Evolutionary conservation across 2,329 filamentous ascomycete species (phyloP), one percentile per base, ranked within the genome.

Genomic region (Penicillium psychrosexuale): DNA sequence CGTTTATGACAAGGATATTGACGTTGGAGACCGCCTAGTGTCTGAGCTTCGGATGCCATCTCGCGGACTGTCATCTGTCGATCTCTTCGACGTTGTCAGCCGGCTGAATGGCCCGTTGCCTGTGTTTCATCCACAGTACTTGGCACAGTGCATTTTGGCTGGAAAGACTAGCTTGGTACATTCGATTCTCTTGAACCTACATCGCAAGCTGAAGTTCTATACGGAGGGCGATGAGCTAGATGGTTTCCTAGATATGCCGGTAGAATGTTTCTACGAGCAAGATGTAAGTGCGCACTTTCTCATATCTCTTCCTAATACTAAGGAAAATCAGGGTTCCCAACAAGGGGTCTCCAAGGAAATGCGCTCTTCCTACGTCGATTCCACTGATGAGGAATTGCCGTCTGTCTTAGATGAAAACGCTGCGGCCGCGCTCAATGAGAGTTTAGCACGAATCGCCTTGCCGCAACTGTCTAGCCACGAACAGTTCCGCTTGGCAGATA

Each of bases 61-160:
- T 6, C 72, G 66, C 52, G 73, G 78, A 39, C 72, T 72, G 11
- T 79, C 79, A 5, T 79, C 78, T 1, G 82, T 84, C 69, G 87
- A 94, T 67, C 77, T 96, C 5, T 96, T 95, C 62, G 85, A 92
- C 37, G 82, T 91, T 8, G 89, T 95, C 11, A 88, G 89, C 62
- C 81, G 89, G 57, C 79, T 97, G 46, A 97, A 97, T 66, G 90
- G 91, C 0, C 89, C 92, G 2, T 77, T 97, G 7, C 91, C 94
- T 0, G 81, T 95, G 2, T 99, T 96, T 65, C 93, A 99, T 66
- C 94, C 94, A 0, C 91, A 96, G 66, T 90, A 96, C 55, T 75
- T 97, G 27, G 88, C 89, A 49, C 90, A 97, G 70, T 93, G 89
- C 64, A 90, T 96, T 36, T 78, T 96, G 27, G 83, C 86, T 19